Evolutionary conservation across 2,329 filamentous ascomycete genomes (phyloP).

Genomic region (Mycosphaerella sp.): DNA sequence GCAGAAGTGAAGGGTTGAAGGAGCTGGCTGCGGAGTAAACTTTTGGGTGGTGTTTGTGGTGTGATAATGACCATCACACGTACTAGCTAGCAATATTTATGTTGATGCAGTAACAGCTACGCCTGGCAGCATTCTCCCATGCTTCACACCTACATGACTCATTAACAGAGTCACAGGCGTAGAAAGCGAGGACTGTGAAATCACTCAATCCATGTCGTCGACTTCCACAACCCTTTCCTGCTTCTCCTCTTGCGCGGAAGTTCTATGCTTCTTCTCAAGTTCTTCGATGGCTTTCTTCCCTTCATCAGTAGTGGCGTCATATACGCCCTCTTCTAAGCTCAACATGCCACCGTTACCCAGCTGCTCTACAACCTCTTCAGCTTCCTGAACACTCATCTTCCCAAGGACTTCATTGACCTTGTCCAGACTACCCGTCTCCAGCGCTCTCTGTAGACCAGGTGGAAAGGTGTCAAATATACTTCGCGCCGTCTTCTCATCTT

Average conservation of each 20-base stretch:
- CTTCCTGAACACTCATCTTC: slow-evolving; percentile 81
- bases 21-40: too few species aligned
- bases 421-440: slow-evolving; percentile 85
- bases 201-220: slow-evolving; percentile 37
- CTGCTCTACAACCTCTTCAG: slow-evolving; percentile 75
- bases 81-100: too few species aligned
- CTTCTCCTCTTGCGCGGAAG: slow-evolving; percentile 61
- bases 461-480: slow-evolving; percentile 78
- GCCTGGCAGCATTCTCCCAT: too few species aligned
- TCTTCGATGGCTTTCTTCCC: slow-evolving; percentile 34
- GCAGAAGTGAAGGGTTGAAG: too few species aligned
- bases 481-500: slow-evolving; percentile 57
- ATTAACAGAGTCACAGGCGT: too few species aligned
- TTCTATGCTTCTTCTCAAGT: slow-evolving; percentile 65
- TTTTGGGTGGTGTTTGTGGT: too few species aligned
- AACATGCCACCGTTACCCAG: slow-evolving; percentile 80
- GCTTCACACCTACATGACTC: too few species aligned
- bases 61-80: too few species aligned
- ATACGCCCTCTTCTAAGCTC: slow-evolving; percentile 85
- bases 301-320: slow-evolving; percentile 64
- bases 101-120: too few species aligned
- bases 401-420: slow-evolving; percentile 82
- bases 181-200: too few species aligned
- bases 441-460: slow-evolving; percentile 69
- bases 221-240: slow-evolving; percentile 33